Conservation (phyloP, 2,329 filamentous ascomycete genomes). For the Ceratocystis huliohia region DNA sequence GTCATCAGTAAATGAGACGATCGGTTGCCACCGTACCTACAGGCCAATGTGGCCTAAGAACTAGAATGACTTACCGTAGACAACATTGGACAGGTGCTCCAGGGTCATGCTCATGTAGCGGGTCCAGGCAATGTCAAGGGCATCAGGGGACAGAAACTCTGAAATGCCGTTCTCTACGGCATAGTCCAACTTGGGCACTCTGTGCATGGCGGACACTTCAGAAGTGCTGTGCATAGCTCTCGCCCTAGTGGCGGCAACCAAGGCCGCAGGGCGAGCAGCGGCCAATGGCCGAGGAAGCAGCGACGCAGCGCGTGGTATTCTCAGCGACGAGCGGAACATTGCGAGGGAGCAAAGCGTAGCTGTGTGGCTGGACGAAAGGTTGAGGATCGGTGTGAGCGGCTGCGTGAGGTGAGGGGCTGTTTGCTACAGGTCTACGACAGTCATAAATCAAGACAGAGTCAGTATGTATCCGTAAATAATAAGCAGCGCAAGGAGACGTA, state of each 20-base stretch:
- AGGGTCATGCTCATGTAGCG: slow-evolving; percentile 66
- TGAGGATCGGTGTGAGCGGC: background rate
- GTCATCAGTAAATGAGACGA: slow-evolving; percentile 8
- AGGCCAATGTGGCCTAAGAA: background rate
- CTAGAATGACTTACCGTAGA: slow-evolving; percentile 46
- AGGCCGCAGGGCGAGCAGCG: slow-evolving; percentile 29
- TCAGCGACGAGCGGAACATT: slow-evolving; percentile 44
- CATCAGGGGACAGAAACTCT: slow-evolving; percentile 56
- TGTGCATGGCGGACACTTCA: slow-evolving; percentile 29
- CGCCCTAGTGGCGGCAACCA: slow-evolving; percentile 30
- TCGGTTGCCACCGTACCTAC: background rate
- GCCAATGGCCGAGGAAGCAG: slow-evolving; percentile 11
- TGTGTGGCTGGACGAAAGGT: background rate
- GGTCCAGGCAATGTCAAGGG: slow-evolving; percentile 66
- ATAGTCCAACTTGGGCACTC: slow-evolving; percentile 36
- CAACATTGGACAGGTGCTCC: slow-evolving; percentile 62
- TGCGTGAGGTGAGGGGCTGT: background rate
- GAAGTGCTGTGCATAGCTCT: slow-evolving; percentile 38
- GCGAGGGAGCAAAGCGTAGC: slow-evolving; percentile 7
- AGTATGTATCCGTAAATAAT: background rate
- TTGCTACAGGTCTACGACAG: background rate
- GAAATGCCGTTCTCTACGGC: slow-evolving; percentile 43
- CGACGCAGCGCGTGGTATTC: slow-evolving; percentile 36
- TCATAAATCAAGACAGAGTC: background rate
- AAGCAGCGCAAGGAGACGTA: background rate